These are phyloP conservation scores for Bassia scoparia DNA, from an alignment of 148 eudicot species.

Conservation along the genomic window DNA sequence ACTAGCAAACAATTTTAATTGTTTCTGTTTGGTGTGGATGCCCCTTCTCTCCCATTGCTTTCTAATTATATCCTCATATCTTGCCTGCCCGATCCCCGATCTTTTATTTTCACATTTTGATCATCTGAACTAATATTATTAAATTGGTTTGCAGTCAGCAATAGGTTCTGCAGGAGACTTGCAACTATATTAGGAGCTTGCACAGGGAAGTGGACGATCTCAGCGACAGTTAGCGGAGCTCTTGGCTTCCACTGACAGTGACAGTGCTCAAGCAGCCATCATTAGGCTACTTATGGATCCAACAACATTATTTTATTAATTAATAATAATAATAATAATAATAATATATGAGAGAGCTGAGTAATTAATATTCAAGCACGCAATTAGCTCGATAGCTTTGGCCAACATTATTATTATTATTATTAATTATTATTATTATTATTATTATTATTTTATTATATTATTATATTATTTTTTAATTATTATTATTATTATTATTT, in stretches of 20 bases:
- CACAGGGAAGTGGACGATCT: conserved; percentile 85
- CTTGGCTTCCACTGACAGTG: conserved; percentile 68
- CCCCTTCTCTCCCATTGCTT: conserved; percentile 17
- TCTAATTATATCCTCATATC: too few relatives aligned
- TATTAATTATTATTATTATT: too few relatives aligned
- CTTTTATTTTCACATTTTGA: too few relatives aligned
- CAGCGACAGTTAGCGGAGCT: conserved; percentile 76
- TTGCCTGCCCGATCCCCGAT: too few relatives aligned
- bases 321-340: background rate
- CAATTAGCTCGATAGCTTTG: conserved; percentile 18
- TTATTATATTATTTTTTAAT: too few relatives aligned
- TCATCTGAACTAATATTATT: too few relatives aligned
- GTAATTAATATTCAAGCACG: conserved; percentile 5
- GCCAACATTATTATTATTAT: conserved; percentile 12
- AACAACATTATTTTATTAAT: too few relatives aligned
- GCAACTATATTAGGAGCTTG: conserved; percentile 76
- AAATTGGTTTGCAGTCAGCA: conserved; percentile 53
- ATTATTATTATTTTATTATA: too few relatives aligned
- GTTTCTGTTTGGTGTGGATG: conserved; percentile 26
- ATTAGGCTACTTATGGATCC: conserved; percentile 70
- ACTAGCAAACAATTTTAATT: conserved; percentile 24
- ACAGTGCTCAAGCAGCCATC: conserved; percentile 85
- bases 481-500: conserved; percentile 6
- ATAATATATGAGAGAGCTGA: background rate
- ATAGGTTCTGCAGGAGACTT: conserved; percentile 79